Conservation (phyloP, 192 early-diverging fungal species). For the Diversispora epigaea region DNA sequence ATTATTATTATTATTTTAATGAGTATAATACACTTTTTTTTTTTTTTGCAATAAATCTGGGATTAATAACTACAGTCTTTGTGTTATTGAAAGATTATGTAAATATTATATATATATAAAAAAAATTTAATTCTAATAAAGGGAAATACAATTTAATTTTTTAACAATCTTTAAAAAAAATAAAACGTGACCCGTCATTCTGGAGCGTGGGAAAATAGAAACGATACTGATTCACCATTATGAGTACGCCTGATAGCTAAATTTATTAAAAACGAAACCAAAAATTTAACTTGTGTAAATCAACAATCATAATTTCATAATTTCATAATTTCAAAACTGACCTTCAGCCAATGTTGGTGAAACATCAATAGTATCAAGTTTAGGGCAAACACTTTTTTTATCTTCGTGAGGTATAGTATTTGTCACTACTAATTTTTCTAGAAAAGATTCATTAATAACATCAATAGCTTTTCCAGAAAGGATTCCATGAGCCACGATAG, state of each 20-base stretch:
- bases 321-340: neutral
- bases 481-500: constrained; percentile 94
- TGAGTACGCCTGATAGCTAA: constrained; percentile 89
- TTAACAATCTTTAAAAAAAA: neutral
- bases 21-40: too few relatives aligned
- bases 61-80: too few relatives aligned
- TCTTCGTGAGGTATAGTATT: constrained; percentile 83
- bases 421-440: constrained; percentile 76
- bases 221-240: constrained; percentile 91
- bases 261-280: too few relatives aligned
- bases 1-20: too few relatives aligned
- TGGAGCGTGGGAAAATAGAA: constrained; percentile 64
- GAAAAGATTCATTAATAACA: constrained; percentile 73
- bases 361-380: constrained; percentile 81
- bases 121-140: neutral
- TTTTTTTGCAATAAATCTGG: too few relatives aligned
- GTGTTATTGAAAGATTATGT: too few relatives aligned
- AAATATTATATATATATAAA: too few relatives aligned
- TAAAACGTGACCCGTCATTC: constrained; percentile 7
- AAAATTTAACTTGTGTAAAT: too few relatives aligned
- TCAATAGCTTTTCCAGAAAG: constrained; percentile 91
- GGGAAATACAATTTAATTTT: neutral
- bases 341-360: constrained; percentile 75
- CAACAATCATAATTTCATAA: too few relatives aligned
- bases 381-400: constrained; percentile 74